Conservation (phyloP, 768 basidiomycete genomes). For the Pleurotus platypus region DNA sequence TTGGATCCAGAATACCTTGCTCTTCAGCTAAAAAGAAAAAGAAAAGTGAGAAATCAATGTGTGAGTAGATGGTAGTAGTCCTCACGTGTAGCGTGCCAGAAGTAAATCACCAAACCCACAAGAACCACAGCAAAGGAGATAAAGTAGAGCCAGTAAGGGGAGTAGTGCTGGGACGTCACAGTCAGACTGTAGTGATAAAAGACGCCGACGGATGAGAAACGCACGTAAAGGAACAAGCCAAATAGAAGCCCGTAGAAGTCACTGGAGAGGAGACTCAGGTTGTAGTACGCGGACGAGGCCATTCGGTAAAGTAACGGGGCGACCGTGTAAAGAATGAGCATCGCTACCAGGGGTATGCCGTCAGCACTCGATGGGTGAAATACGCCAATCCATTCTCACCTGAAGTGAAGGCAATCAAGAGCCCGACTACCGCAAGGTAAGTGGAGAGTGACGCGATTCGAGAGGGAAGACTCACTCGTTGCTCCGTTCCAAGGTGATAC, state of each 20-base stretch:
- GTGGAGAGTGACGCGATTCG: no score
- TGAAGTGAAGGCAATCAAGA: slow-evolving; percentile 36
- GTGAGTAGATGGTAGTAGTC: slow-evolving; percentile 8
- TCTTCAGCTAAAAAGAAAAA: slow-evolving; percentile 52
- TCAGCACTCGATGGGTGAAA: no score
- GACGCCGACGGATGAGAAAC: slow-evolving; percentile 13
- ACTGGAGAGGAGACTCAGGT: slow-evolving; percentile 80
- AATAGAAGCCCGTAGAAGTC: slow-evolving; percentile 88
- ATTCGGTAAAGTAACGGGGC: slow-evolving; percentile 84
- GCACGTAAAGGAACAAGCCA: slow-evolving; percentile 54
- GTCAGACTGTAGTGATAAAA: background rate
- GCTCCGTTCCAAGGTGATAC: slow-evolving; percentile 68
- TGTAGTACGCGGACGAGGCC: slow-evolving; percentile 84
- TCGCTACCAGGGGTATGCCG: slow-evolving; percentile 42
- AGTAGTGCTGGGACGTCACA: slow-evolving; percentile 53
- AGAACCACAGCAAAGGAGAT: slow-evolving; percentile 70
- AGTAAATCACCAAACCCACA: slow-evolving; percentile 74
- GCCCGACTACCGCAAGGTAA: slow-evolving; percentile 30
- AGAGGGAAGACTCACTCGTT: slow-evolving; percentile 46
- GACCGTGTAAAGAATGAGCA: slow-evolving; percentile 83
- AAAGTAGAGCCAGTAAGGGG: slow-evolving; percentile 89
- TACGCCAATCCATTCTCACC: slow-evolving; percentile 17
- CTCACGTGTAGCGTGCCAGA: slow-evolving; percentile 83
- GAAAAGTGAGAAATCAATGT: no score
- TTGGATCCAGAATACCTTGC: slow-evolving; percentile 61